Evolutionary conservation across 192 early-diverging fungal genomes (phyloP), one percentile per base, ranked within the genome.

Genomic region (Backusella parvicylindrica): DNA sequence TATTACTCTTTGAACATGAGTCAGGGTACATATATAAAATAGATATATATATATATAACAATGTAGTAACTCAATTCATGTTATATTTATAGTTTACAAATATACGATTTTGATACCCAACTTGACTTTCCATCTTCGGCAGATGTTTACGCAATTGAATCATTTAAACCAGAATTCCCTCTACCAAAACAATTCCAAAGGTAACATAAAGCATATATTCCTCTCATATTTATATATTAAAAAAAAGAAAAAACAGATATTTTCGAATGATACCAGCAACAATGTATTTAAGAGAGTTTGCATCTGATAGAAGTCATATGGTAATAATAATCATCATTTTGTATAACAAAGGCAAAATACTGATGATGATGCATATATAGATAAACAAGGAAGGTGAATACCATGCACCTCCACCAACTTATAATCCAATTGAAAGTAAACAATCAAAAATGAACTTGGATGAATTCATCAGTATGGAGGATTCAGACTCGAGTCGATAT

Each of bases 271-370:
- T 77, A 23, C 69, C 60, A 21, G 69, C 68, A 23, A 65, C 28
- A n/a, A 37, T 47, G 6, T 77, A 71, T 47, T 35, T 77, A 26
- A 18, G 9, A 3, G 37, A 64, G 18, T 77, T 77, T 72, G 69
- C 75, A 8, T 77, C 75, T 23, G 75, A 77, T 71, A 23, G 75
- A 47, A 71, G 60, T n/a, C 75, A 77, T 9, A 77, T 77, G 75
- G 75, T 77, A 77, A 50, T 21, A 7, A 21, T 7, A 1, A 15
- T 11, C 15, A 50, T 33, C n/a, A n/a, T n/a, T n/a, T n/a, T n/a
- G n/a, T n/a, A n/a, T n/a, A n/a, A n/a, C n/a, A n/a, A n/a, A n/a
- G n/a, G n/a, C n/a, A n/a, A 21, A 13, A 33, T n/a, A 28, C 1
- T 38, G n/a, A 9, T 7, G 21, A 23, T 67, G n/a, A 21, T 64